Conservation (phyloP, 768 basidiomycete genomes). For the Terana coerulea region DNA sequence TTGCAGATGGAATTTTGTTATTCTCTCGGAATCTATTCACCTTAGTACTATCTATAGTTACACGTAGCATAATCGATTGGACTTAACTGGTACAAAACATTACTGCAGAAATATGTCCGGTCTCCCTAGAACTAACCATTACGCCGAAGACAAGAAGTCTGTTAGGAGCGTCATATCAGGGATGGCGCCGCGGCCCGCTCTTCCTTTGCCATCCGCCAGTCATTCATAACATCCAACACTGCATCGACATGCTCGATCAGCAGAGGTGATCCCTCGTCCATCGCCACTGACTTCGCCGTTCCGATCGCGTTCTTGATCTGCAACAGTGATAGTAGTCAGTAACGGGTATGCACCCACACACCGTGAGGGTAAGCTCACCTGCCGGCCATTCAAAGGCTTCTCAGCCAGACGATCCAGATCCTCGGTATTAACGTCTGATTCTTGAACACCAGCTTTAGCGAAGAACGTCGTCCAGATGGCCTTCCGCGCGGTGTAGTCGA, state of each 20-base stretch:
- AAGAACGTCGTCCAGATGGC: slow-evolving; percentile 30
- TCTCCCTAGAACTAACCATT: too few relatives aligned
- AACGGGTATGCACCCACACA: background rate
- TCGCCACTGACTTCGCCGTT: slow-evolving; percentile 5
- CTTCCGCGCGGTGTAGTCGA: slow-evolving; percentile 22
- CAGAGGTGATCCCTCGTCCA: background rate
- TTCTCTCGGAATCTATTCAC: too few relatives aligned
- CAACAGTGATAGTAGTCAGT: background rate
- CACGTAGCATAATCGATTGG: too few relatives aligned
- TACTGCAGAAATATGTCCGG: too few relatives aligned
- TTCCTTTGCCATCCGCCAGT: slow-evolving; percentile 3
- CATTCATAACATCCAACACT: slow-evolving; percentile 8
- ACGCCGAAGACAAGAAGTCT: too few relatives aligned
- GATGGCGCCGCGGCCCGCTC: background rate
- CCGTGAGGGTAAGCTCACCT: slow-evolving; percentile 14
- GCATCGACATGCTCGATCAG: slow-evolving; percentile 6
- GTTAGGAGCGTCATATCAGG: too few relatives aligned
- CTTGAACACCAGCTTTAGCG: slow-evolving; percentile 4
- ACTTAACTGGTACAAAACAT: too few relatives aligned
- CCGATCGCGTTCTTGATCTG: slow-evolving; percentile 13
- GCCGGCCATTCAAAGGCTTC: slow-evolving; percentile 27
- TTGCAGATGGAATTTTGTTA: too few relatives aligned
- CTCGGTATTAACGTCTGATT: slow-evolving; percentile 12
- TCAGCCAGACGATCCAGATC: slow-evolving; percentile 21
- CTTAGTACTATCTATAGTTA: too few relatives aligned